These are phyloP conservation scores for Venturia effusa DNA, from an alignment of 2,329 filamentous ascomycete genomes.

Conservation along the genomic window DNA sequence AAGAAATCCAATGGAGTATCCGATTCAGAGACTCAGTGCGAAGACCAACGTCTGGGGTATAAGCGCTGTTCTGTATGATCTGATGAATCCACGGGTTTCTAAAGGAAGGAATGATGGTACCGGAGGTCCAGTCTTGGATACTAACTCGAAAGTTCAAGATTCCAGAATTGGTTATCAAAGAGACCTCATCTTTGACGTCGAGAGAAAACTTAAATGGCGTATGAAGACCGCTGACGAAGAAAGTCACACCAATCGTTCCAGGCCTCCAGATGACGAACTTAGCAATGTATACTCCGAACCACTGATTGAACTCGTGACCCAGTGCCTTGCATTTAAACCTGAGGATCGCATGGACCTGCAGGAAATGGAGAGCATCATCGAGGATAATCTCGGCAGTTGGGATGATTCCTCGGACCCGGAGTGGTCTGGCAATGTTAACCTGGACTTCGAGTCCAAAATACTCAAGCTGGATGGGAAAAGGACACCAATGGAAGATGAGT, in stretches of 20 bases:
- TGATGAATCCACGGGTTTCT: neutral
- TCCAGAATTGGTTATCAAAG: neutral
- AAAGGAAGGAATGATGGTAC: neutral
- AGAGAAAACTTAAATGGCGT: neutral
- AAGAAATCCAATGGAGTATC: neutral
- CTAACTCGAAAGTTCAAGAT: neutral
- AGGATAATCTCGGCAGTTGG: neutral
- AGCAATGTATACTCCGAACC: neutral
- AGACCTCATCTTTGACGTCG: neutral
- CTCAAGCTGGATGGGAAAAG: neutral
- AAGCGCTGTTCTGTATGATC: neutral
- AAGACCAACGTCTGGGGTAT: constrained; percentile 1
- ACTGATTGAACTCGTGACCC: neutral
- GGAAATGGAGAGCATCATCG: neutral
- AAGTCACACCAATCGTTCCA: neutral
- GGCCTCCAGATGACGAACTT: neutral
- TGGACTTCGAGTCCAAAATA: neutral
- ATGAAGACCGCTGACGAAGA: neutral
- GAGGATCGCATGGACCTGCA: neutral
- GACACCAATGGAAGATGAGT: neutral
- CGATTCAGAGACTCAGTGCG: neutral
- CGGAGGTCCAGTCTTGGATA: neutral
- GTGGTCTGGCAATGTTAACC: neutral
- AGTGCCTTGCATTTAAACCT: neutral
- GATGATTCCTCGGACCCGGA: neutral